phyloP scores from a whole-genome alignment of 179 eudicot species.

The Drosera spatulata region DNA sequence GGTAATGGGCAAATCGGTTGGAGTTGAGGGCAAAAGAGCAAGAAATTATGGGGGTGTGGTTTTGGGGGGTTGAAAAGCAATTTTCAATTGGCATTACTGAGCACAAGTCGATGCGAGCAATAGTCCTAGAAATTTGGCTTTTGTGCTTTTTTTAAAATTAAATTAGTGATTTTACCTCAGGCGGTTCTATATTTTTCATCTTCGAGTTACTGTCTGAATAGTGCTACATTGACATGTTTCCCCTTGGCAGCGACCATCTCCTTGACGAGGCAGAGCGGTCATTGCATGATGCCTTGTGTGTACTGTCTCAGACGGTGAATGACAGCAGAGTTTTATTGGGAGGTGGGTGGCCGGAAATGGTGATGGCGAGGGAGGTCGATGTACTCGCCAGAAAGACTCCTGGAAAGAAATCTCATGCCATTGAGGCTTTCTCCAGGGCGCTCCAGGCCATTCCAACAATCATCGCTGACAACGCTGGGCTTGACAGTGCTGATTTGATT shows the following conservation, averaged over 20 bases:
- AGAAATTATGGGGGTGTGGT: too few species aligned
- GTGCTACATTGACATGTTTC: background rate
- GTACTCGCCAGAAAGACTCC: constrained; percentile 92
- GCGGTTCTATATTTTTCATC: background rate
- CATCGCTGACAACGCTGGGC: constrained; percentile 96
- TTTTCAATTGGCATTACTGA: too few species aligned
- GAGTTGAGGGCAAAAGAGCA: too few species aligned
- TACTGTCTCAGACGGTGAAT: constrained; percentile 87
- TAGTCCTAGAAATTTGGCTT: too few species aligned
- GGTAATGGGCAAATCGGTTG: too few species aligned
- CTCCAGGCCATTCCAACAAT: constrained; percentile 86
- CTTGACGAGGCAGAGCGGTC: constrained; percentile 99
- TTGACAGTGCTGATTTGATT: constrained; percentile 92
- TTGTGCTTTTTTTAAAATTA: too few species aligned
- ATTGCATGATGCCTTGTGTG: constrained; percentile 93
- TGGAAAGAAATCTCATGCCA: constrained; percentile 95
- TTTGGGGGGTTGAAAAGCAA: too few species aligned
- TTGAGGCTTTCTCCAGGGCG: constrained; percentile 92
- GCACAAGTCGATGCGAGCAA: too few species aligned
- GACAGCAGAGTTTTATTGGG: constrained; percentile 92
- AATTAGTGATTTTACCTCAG: too few species aligned
- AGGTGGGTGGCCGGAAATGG: constrained; percentile 99
- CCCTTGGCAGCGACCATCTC: constrained; percentile 69
- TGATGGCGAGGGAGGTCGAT: constrained; percentile 93
- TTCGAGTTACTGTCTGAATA: background rate